Conservation (phyloP, 2,329 filamentous ascomycete genomes). For the Phialophora chinensis region DNA sequence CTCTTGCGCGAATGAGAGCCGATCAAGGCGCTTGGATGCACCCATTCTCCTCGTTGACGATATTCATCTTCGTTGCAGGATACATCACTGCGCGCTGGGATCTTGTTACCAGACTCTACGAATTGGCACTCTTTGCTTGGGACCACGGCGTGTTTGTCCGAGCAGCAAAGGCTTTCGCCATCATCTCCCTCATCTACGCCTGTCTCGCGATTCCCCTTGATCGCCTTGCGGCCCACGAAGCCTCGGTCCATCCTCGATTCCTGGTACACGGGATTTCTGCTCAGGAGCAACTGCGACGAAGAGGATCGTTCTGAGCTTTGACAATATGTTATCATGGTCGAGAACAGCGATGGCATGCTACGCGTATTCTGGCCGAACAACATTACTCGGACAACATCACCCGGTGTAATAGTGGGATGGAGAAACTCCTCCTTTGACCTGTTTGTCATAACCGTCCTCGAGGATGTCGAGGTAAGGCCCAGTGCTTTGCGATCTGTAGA, state of each 20-base stretch:
- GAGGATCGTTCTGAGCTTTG: constrained; percentile 82
- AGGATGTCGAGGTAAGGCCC: constrained; percentile 80
- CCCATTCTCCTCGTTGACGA: constrained; percentile 93
- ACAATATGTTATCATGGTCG: constrained; percentile 67
- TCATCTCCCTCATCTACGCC: constrained; percentile 84
- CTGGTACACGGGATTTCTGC: constrained; percentile 84
- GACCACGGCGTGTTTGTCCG: constrained; percentile 96
- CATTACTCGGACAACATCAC: constrained; percentile 70
- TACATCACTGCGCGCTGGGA: constrained; percentile 99
- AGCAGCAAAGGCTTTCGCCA: constrained; percentile 80
- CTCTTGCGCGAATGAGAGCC: constrained; percentile 7
- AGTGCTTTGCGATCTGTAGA: neutral
- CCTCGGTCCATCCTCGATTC: constrained; percentile 75
- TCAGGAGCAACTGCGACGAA: constrained; percentile 88
- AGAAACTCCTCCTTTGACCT: constrained; percentile 89
- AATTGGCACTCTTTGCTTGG: constrained; percentile 96
- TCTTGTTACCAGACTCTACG: constrained; percentile 93
- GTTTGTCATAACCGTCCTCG: constrained; percentile 85
- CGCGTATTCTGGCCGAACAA: constrained; percentile 98
- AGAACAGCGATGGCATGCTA: constrained; percentile 78
- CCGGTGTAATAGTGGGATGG: constrained; percentile 93
- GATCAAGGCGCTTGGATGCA: constrained; percentile 67
- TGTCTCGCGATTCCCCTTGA: constrained; percentile 82
- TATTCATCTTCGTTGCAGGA: constrained; percentile 98
- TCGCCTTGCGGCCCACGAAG: constrained; percentile 79